Percentiles rank a stretch among this genome's conserved stretches.
Conservation (phyloP, 2,329 filamentous ascomycete species). For the Hirsutella thompsonii region DNA sequence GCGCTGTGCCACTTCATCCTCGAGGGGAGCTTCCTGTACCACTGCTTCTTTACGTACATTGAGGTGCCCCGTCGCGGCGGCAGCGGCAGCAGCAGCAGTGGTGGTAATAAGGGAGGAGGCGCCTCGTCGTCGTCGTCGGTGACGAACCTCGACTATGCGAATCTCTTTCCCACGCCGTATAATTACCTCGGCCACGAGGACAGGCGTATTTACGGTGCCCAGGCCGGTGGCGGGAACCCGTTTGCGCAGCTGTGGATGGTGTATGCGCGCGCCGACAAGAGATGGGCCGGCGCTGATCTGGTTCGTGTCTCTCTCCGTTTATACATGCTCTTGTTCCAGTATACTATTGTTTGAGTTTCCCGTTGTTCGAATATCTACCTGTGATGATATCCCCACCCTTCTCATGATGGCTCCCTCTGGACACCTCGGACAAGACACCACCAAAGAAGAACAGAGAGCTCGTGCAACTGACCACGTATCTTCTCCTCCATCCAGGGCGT, state of each 20-base stretch:
- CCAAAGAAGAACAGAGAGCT: too few relatives aligned
- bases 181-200: constrained; percentile 38
- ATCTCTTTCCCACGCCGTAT: constrained; percentile 32
- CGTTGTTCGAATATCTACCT: too few relatives aligned
- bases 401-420: too few relatives aligned
- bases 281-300: constrained; percentile 52
- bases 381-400: too few relatives aligned
- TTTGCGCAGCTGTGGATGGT: constrained; percentile 56
- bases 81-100: too few relatives aligned
- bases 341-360: too few relatives aligned
- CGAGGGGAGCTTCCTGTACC: constrained; percentile 84
- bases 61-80: constrained; percentile 12
- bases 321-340: too few relatives aligned
- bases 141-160: constrained; percentile 9
- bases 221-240: constrained; percentile 39
- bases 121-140: too few relatives aligned
- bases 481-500: constrained; percentile 27
- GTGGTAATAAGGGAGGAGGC: too few relatives aligned
- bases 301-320: too few relatives aligned
- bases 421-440: too few relatives aligned
- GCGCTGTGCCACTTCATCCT: constrained; percentile 83
- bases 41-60: constrained; percentile 67
- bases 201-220: constrained; percentile 38
- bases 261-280: constrained; percentile 48
- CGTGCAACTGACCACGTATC: too few relatives aligned